These are phyloP conservation scores for Candida sakaeoensis DNA, from an alignment of 805 yeast genomes.

Conservation along the genomic window DNA sequence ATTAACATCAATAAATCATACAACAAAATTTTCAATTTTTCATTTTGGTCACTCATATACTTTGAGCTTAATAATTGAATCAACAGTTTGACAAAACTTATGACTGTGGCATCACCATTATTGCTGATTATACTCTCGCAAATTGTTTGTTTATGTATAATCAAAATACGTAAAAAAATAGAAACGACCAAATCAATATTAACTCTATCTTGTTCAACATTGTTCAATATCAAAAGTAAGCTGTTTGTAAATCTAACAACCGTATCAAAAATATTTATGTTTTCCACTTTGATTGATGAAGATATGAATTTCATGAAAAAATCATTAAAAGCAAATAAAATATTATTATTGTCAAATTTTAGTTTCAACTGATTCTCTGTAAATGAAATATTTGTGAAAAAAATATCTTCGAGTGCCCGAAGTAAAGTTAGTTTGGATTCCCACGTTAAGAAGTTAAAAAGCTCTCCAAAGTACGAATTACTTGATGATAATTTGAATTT, in stretches of 20 bases:
- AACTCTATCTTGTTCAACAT: slow-evolving; percentile 2
- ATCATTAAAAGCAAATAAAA: slow-evolving; percentile 39
- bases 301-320: slow-evolving; percentile 47
- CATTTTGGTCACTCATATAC: slow-evolving; percentile 33
- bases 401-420: slow-evolving; percentile 23
- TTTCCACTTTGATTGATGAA: slow-evolving; percentile 20
- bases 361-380: slow-evolving; percentile 1
- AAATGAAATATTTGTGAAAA: slow-evolving; percentile 19
- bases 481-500: slow-evolving; percentile 23
- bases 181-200: slow-evolving; percentile 34
- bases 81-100: slow-evolving; percentile 46
- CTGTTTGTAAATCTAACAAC: slow-evolving; percentile 20
- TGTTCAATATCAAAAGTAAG: slow-evolving; percentile 14
- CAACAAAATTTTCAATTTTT: slow-evolving; percentile 51
- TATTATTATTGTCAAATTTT: slow-evolving; percentile 14
- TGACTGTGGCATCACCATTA: slow-evolving; percentile 30
- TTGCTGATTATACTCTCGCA: slow-evolving; percentile 42
- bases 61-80: slow-evolving; percentile 43
- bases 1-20: slow-evolving; percentile 58
- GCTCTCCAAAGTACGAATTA: slow-evolving; percentile 39
- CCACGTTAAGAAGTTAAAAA: slow-evolving; percentile 31
- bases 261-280: slow-evolving; percentile 19
- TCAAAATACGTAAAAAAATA: slow-evolving; percentile 50
- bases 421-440: slow-evolving; percentile 24
- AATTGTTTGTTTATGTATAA: slow-evolving; percentile 52